Evolutionary conservation across 768 basidiomycete species (phyloP).

Genomic region (Porphyrellus cyaneotinctus): DNA sequence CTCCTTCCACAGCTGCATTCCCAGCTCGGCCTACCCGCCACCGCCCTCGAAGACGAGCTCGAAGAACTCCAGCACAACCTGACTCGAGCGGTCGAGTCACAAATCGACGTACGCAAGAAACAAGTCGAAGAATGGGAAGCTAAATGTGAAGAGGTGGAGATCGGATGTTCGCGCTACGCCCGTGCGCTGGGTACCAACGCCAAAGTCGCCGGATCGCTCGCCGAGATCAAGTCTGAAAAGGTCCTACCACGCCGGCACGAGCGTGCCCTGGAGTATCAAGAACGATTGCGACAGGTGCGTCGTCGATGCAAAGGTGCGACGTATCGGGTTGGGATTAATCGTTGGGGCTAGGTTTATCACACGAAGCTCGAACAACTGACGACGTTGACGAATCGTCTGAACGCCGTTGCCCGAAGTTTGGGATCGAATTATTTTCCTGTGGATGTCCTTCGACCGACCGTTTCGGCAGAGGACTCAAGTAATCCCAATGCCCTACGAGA

Average conservation of each 20-base stretch:
- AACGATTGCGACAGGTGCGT: constrained; percentile 73
- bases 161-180: constrained; percentile 60
- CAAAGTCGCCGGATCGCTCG: constrained; percentile 60
- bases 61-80: constrained; percentile 69
- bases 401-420: constrained; percentile 53
- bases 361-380: constrained; percentile 73
- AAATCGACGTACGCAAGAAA: constrained; percentile 62
- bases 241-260: constrained; percentile 71
- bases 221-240: constrained; percentile 67
- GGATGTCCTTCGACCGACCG: constrained; percentile 50
- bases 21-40: constrained; percentile 77
- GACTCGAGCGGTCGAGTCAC: constrained; percentile 67
- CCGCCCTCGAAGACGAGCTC: constrained; percentile 80
- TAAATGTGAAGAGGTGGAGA: constrained; percentile 59
- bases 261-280: constrained; percentile 64
- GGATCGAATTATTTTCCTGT: constrained; percentile 53
- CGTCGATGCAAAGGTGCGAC: constrained; percentile 19
- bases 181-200: constrained; percentile 68
- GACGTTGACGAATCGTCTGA: constrained; percentile 65
- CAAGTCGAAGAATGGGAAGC: constrained; percentile 75
- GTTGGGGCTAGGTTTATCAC: constrained; percentile 53
- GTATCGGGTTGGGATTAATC: neutral
- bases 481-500: constrained; percentile 49
- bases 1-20: constrained; percentile 77
- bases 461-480: constrained; percentile 37